These are phyloP conservation scores for Geosmithia putterillii DNA, from an alignment of 2,329 filamentous ascomycete genomes.

Conservation along the genomic window DNA sequence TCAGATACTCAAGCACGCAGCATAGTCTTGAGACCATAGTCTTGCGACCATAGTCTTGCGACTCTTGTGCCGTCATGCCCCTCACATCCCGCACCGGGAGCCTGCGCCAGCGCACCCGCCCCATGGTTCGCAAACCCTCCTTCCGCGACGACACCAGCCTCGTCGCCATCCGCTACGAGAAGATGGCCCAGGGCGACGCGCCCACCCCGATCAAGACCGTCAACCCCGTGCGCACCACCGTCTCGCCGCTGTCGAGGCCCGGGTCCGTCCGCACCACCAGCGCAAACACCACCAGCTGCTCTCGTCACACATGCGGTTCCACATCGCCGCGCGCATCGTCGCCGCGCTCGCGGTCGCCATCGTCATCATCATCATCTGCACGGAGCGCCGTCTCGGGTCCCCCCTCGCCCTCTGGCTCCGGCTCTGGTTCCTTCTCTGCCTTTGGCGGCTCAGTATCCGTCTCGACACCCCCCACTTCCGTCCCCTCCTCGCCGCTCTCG, in stretches of 20 bases:
- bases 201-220: slow-evolving; percentile 40
- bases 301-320: not conserved
- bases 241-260: slow-evolving; percentile 8
- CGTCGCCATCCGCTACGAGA: slow-evolving; percentile 48
- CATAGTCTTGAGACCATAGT: not conserved
- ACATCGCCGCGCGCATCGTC: not conserved
- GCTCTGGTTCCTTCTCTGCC: too few relatives aligned
- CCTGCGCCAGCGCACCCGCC: slow-evolving; percentile 27
- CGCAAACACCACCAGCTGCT: too few relatives aligned
- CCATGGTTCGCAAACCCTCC: slow-evolving; percentile 16
- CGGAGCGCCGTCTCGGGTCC: too few relatives aligned
- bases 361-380: not conserved
- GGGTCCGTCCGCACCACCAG: not conserved
- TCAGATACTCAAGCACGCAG: not conserved
- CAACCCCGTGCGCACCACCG: slow-evolving; percentile 12
- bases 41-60: not conserved
- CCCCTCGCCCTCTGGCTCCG: too few relatives aligned
- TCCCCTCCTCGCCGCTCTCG: not conserved
- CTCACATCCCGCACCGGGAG: slow-evolving; percentile 18
- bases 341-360: not conserved
- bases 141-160: slow-evolving; percentile 37
- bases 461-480: too few relatives aligned
- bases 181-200: slow-evolving; percentile 25
- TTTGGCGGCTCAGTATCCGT: too few relatives aligned
- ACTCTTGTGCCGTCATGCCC: not conserved